These are phyloP conservation scores for Begonia loranthoides DNA, from an alignment of 306 rosid genomes.

Conservation along the genomic window DNA sequence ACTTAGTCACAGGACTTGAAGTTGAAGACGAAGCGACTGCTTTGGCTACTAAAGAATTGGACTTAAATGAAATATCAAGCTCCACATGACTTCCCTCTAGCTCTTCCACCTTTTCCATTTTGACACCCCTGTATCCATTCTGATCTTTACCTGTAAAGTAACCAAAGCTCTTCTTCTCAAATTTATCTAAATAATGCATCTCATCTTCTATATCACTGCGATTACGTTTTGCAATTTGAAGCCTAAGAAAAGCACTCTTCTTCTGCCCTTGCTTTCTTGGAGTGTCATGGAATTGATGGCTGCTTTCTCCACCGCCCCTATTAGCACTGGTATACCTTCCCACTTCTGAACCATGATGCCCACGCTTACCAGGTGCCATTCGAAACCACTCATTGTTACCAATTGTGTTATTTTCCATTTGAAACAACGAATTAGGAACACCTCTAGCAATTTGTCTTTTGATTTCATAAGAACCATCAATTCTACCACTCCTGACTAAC, in stretches of 20 bases:
- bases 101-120: conserved; percentile 27
- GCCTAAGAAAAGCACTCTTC: conserved; percentile 84
- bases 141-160: conserved; percentile 46
- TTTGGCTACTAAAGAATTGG: conserved; percentile 79
- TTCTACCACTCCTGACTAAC: conserved; percentile 11
- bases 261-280: conserved; percentile 81
- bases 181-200: conserved; percentile 28
- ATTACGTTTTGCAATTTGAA: conserved; percentile 45
- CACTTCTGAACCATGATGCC: conserved; percentile 30
- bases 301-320: conserved; percentile 39
- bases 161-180: conserved; percentile 26
- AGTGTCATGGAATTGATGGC: conserved; percentile 31
- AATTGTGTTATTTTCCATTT: conserved; percentile 21
- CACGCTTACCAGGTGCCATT: conserved; percentile 19
- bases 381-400: conserved; percentile 17
- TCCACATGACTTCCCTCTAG: conserved; percentile 56
- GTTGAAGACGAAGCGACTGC: conserved; percentile 41
- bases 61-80: conserved; percentile 77
- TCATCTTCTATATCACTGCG: conserved; percentile 45
- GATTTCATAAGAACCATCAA: conserved; percentile 11
- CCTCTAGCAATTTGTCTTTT: conserved; percentile 27
- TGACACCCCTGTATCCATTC: conserved; percentile 20
- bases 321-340: conserved; percentile 20
- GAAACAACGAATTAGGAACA: conserved; percentile 24
- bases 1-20: conserved; percentile 18